These are phyloP conservation scores for Picochlorum sp. DNA, from an alignment of 139 green algal genomes.

Conservation along the genomic window DNA sequence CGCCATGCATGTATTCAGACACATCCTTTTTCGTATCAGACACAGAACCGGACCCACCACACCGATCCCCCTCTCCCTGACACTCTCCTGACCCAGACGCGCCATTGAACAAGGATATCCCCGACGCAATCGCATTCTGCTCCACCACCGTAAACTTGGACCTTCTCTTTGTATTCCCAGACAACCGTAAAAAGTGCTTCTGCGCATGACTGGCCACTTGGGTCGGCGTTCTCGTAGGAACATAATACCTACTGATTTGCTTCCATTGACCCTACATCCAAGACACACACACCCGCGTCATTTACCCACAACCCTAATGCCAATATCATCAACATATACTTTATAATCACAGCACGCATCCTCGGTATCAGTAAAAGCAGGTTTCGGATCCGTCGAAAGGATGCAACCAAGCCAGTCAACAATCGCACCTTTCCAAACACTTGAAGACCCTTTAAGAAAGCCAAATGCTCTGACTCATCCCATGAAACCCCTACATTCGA, in stretches of 20 bases:
- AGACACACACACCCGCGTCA: not conserved
- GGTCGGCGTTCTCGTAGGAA: slow-evolving; percentile 67
- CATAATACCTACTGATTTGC: slow-evolving; percentile 58
- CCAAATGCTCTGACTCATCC: slow-evolving; percentile 72
- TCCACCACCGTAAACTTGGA: slow-evolving; percentile 47
- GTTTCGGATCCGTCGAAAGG: not conserved
- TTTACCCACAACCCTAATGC: not conserved
- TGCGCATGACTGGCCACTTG: slow-evolving; percentile 84
- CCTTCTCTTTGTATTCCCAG: slow-evolving; percentile 64
- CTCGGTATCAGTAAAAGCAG: not conserved
- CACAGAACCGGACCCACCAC: no score
- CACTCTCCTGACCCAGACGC: not conserved
- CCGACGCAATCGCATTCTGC: slow-evolving; percentile 13
- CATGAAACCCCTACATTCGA: slow-evolving; percentile 15
- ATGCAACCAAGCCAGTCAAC: not conserved
- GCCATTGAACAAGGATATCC: not conserved
- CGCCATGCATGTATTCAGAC: not conserved
- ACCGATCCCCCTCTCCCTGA: not conserved
- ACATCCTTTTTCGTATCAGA: not conserved
- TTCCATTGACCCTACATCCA: slow-evolving; percentile 68
- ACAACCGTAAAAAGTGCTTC: slow-evolving; percentile 81
- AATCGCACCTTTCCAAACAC: slow-evolving; percentile 54
- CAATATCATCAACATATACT: not conserved
- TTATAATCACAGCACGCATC: not conserved
- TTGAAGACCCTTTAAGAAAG: slow-evolving; percentile 66